Evolutionary conservation across 1,139 yeast genomes (phyloP).

Genomic region (Geotrichum cucujoidarum): DNA sequence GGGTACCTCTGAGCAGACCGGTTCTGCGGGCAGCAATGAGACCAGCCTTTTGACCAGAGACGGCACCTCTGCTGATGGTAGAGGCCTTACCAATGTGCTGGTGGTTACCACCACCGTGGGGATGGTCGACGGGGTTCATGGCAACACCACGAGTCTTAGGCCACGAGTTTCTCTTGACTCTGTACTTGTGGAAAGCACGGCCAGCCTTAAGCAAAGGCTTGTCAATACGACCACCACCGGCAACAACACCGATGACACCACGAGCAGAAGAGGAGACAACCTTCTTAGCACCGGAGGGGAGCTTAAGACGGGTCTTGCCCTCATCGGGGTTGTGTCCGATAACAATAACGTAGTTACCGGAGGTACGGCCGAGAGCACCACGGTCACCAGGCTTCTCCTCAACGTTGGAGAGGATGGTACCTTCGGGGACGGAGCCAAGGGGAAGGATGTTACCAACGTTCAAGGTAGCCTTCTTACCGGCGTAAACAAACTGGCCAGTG

Average conservation of each 20-base stretch:
- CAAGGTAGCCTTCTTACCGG: slow-evolving; percentile 98
- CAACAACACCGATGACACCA: slow-evolving; percentile 99
- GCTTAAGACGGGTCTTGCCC: slow-evolving; percentile 97
- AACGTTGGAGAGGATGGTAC: slow-evolving; percentile 97
- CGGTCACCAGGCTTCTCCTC: slow-evolving; percentile 99
- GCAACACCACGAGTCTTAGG: slow-evolving; percentile 99
- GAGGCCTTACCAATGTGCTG: slow-evolving; percentile 99
- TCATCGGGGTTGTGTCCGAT: slow-evolving; percentile 99
- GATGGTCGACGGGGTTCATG: slow-evolving; percentile 99
- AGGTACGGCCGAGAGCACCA: slow-evolving; percentile 99
- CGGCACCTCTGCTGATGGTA: slow-evolving; percentile 99
- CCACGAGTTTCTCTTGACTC: slow-evolving; percentile 98
- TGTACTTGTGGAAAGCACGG: slow-evolving; percentile 99
- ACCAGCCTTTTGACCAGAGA: slow-evolving; percentile 99
- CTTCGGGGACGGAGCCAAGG: slow-evolving; percentile 96
- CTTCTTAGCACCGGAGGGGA: slow-evolving; percentile 99
- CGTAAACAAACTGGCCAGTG: slow-evolving; percentile 98
- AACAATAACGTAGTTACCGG: slow-evolving; percentile 98
- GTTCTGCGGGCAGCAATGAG: slow-evolving; percentile 99
- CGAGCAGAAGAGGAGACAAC: slow-evolving; percentile 90
- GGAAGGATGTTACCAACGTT: slow-evolving; percentile 97
- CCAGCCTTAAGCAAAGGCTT: slow-evolving; percentile 99
- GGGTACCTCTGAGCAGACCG: slow-evolving; percentile 99
- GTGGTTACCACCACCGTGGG: slow-evolving; percentile 99
- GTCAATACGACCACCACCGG: slow-evolving; percentile 99